phyloP scores from a whole-genome alignment of 345 rosid genomes.

The Aurinia saxatilis region DNA sequence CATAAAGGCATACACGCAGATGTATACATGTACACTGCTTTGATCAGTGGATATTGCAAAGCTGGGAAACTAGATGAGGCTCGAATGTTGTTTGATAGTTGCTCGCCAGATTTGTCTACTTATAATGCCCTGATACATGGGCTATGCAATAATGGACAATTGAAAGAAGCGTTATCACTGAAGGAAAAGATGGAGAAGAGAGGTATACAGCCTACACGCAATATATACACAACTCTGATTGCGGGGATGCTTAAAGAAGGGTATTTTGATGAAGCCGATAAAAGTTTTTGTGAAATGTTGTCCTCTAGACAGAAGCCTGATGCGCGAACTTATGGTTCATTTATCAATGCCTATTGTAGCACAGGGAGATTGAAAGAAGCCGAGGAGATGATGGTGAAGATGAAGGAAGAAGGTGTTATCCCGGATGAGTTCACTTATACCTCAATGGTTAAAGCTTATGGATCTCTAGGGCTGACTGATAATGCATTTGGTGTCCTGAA shows the following conservation, averaged over 20 bases:
- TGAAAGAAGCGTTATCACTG: constrained; percentile 36
- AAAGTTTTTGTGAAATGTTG: constrained; percentile 35
- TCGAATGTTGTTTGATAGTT: constrained; percentile 39
- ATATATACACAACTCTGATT: constrained; percentile 54
- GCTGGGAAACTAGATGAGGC: constrained; percentile 50
- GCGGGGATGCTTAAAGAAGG: constrained; percentile 44
- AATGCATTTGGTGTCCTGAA: constrained; percentile 59
- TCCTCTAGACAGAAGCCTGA: constrained; percentile 33
- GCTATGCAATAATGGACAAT: constrained; percentile 40
- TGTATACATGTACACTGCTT: constrained; percentile 51
- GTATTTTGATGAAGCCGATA: constrained; percentile 42
- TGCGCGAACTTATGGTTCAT: constrained; percentile 44
- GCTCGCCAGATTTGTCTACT: constrained; percentile 50
- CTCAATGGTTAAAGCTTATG: constrained; percentile 51
- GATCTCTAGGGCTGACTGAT: constrained; percentile 37
- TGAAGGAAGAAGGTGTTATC: constrained; percentile 43
- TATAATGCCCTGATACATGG: constrained; percentile 62
- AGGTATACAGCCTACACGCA: constrained; percentile 39
- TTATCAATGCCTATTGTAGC: constrained; percentile 50
- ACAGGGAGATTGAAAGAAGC: constrained; percentile 55
- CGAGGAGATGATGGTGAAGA: constrained; percentile 46
- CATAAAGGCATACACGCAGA: constrained; percentile 19
- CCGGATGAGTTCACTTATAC: constrained; percentile 59
- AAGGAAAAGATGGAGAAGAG: constrained; percentile 38
- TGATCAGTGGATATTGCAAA: constrained; percentile 67